These are phyloP conservation scores for Globisporangium emineosum DNA, from an alignment of 352 stramenopile genomes.

Conservation along the genomic window DNA sequence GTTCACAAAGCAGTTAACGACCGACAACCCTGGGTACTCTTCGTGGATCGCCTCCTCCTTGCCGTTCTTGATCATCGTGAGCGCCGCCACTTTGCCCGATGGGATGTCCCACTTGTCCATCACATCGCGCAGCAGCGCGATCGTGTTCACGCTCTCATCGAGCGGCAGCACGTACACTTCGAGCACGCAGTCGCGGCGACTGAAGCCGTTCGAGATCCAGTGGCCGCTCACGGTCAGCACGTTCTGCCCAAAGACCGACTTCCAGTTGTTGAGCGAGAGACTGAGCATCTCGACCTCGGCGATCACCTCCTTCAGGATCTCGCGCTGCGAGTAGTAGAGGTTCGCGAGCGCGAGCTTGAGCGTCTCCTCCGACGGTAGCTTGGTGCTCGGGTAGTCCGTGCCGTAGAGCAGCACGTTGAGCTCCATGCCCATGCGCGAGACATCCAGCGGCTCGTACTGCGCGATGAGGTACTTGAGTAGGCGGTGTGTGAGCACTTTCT, in stretches of 20 bases:
- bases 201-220: constrained; percentile 76
- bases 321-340: constrained; percentile 76
- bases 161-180: constrained; percentile 76
- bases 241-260: constrained; percentile 72
- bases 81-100: constrained; percentile 57
- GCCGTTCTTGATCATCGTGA: constrained; percentile 59
- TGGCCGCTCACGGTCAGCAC: constrained; percentile 77
- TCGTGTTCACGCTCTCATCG: constrained; percentile 75
- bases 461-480: constrained; percentile 76
- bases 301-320: constrained; percentile 80
- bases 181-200: constrained; percentile 68
- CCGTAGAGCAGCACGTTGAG: constrained; percentile 58
- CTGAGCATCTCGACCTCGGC: constrained; percentile 70
- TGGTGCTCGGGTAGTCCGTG: constrained; percentile 31
- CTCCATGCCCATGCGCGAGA: constrained; percentile 63
- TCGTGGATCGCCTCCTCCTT: constrained; percentile 56
- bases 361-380: constrained; percentile 61
- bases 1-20: constrained; percentile 71
- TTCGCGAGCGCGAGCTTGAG: constrained; percentile 72
- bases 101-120: constrained; percentile 86
- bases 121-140: constrained; percentile 70
- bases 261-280: constrained; percentile 81
- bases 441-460: constrained; percentile 71
- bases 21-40: constrained; percentile 57
- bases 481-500: constrained; percentile 68